Conservation (phyloP, 805 yeast genomes). For the Tetrapisispora pingtungensis region DNA sequence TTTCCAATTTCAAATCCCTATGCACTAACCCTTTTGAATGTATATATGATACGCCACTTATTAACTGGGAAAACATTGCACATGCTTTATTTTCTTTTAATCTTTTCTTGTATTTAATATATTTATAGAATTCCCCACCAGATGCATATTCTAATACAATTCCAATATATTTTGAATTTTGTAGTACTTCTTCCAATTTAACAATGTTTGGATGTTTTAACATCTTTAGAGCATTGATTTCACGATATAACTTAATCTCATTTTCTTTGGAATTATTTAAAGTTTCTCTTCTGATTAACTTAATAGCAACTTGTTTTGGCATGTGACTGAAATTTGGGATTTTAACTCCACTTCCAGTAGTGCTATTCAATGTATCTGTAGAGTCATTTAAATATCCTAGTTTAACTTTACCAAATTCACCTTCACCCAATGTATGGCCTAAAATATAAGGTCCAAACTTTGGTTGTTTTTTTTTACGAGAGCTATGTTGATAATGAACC, state of each 20-base stretch:
- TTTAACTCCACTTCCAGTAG: conserved; percentile 5
- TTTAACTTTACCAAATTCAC: conserved; percentile 97
- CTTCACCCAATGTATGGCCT: conserved; percentile 94
- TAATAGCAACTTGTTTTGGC: conserved; percentile 85
- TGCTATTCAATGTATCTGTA: background rate
- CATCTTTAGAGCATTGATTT: conserved; percentile 79
- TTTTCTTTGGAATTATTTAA: conserved; percentile 65
- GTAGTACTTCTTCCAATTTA: conserved; percentile 82
- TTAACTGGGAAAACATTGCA: conserved; percentile 81
- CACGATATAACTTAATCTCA: conserved; percentile 84
- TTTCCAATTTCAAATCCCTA: conserved; percentile 84
- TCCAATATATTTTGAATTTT: conserved; percentile 90
- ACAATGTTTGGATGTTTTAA: conserved; percentile 92
- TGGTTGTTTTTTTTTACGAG: conserved; percentile 45
- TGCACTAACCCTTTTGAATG: conserved; percentile 87
- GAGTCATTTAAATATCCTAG: conserved; percentile 86
- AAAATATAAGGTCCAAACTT: conserved; percentile 84
- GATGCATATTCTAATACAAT: conserved; percentile 94
- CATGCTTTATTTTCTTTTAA: conserved; percentile 83
- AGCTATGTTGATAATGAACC: conserved; percentile 3
- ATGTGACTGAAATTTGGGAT: conserved; percentile 3
- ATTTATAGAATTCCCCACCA: conserved; percentile 94
- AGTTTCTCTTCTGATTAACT: conserved; percentile 77
- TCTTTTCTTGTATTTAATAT: conserved; percentile 75
- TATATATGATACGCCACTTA: conserved; percentile 90